A percentile compares a stretch with the other conserved stretches of the same genome.
These are phyloP conservation scores for Puccinia sorghi DNA, from an alignment of 1,284 basidiomycete species.

Conservation along the genomic window DNA sequence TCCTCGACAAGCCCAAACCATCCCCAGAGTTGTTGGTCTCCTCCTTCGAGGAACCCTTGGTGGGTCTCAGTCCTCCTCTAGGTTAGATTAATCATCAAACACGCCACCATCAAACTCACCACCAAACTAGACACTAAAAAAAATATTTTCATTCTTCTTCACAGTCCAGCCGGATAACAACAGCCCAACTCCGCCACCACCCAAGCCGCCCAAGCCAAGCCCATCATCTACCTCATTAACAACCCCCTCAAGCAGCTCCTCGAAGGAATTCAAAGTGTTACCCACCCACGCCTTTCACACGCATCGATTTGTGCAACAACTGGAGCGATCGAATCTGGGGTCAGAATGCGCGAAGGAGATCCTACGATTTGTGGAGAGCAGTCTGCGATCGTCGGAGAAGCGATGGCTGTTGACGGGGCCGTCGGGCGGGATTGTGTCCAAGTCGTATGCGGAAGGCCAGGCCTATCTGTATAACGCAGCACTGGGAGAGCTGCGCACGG, in stretches of 20 bases:
- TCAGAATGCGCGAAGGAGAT: constrained; percentile 25
- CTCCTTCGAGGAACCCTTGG: constrained; percentile 47
- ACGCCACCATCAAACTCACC: not conserved
- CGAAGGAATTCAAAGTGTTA: constrained; percentile 17
- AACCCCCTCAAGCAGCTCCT: not conserved
- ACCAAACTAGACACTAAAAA: not conserved
- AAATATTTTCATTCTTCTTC: not conserved
- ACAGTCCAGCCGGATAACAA: constrained; percentile 8
- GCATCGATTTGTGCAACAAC: constrained; percentile 37
- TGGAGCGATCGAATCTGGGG: constrained; percentile 26
- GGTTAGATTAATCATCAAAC: constrained; percentile 42
- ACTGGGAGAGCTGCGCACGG: constrained; percentile 83
- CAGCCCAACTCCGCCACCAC: not conserved
- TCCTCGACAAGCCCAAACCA: not conserved
- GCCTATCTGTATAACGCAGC: constrained; percentile 95
- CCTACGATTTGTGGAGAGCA: constrained; percentile 4
- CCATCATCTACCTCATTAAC: constrained; percentile 18
- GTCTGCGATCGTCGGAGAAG: constrained; percentile 36
- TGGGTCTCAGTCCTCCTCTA: constrained; percentile 48
- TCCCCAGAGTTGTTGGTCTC: constrained; percentile 28
- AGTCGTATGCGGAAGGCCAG: constrained; percentile 59
- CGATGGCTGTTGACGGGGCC: constrained; percentile 36
- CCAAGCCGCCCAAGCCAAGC: constrained; percentile 8
- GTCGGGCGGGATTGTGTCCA: constrained; percentile 41
- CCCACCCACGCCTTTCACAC: constrained; percentile 47